Conservation (phyloP, 2,329 filamentous ascomycete species). For the Fusarium sp. region DNA sequence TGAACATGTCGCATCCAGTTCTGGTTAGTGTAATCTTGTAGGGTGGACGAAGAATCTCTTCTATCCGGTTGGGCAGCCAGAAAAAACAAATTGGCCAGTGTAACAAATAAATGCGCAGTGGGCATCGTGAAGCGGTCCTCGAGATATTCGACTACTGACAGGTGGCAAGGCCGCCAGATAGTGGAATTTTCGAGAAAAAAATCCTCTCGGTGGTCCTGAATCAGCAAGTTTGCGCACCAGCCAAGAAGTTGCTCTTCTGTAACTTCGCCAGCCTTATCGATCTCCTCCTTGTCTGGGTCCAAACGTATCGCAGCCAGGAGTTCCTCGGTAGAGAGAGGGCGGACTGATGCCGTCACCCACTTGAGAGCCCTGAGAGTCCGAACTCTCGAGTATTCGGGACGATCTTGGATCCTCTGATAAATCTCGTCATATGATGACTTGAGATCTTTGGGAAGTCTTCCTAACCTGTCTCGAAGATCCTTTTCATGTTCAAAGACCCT, state of each 20-base stretch:
- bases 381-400: neutral
- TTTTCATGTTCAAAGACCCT: neutral
- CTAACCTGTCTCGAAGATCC: neutral
- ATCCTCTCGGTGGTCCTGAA: neutral
- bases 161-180: neutral
- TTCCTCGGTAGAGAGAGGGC: neutral
- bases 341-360: neutral
- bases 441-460: neutral
- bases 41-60: neutral
- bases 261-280: neutral
- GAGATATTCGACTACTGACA: neutral
- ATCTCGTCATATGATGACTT: neutral
- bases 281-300: neutral
- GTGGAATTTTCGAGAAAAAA: neutral
- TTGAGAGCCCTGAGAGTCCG: neutral
- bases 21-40: fast-evolving
- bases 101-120: neutral
- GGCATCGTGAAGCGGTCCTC: neutral
- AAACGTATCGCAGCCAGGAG: neutral
- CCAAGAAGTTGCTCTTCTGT: neutral
- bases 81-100: neutral
- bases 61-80: neutral
- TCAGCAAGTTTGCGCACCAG: neutral
- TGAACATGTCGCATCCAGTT: neutral
- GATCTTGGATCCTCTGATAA: neutral